Evolutionary conservation across 1,284 basidiomycete species (phyloP).

Genomic region (Meripilus lineatus): DNA sequence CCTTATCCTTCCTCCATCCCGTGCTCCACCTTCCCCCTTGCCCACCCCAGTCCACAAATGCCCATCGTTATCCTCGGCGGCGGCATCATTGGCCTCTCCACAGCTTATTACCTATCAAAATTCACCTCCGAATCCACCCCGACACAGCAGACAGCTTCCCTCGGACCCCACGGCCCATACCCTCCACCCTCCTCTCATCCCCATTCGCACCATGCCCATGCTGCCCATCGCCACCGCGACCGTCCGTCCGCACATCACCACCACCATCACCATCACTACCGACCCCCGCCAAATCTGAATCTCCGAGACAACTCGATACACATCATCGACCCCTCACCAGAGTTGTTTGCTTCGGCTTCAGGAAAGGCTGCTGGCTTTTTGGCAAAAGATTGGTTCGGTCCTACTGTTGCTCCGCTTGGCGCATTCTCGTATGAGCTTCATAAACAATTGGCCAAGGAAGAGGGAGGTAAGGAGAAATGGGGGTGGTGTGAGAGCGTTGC

Average conservation of each 20-base stretch:
- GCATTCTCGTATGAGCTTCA: slow-evolving; percentile 57
- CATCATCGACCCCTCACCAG: slow-evolving; percentile 30
- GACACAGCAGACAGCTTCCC: neutral
- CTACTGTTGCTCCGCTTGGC: slow-evolving; percentile 43
- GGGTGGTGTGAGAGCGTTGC: slow-evolving; percentile 42
- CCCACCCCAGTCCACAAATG: neutral
- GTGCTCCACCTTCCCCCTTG: too few relatives aligned
- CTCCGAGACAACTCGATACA: slow-evolving; percentile 19
- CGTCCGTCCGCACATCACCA: slow-evolving; percentile 3
- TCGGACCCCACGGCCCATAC: neutral
- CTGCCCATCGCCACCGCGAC: slow-evolving; percentile 1
- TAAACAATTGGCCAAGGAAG: slow-evolving; percentile 44
- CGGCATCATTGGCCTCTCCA: slow-evolving; percentile 58
- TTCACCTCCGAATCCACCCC: slow-evolving; percentile 6
- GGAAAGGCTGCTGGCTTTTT: slow-evolving; percentile 65
- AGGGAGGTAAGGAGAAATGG: slow-evolving; percentile 48
- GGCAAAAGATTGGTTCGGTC: slow-evolving; percentile 61
- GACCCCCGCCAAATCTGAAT: slow-evolving; percentile 15
- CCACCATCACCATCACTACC: slow-evolving; percentile 40
- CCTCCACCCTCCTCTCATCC: neutral
- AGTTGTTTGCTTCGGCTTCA: slow-evolving; percentile 41
- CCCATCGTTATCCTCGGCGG: slow-evolving; percentile 35
- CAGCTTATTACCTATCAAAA: slow-evolving; percentile 42
- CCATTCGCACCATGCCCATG: neutral
- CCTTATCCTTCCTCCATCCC: too few relatives aligned